These are phyloP conservation scores for Juglanconis juglandina DNA, from an alignment of 2,329 filamentous ascomycete genomes.

Conservation along the genomic window DNA sequence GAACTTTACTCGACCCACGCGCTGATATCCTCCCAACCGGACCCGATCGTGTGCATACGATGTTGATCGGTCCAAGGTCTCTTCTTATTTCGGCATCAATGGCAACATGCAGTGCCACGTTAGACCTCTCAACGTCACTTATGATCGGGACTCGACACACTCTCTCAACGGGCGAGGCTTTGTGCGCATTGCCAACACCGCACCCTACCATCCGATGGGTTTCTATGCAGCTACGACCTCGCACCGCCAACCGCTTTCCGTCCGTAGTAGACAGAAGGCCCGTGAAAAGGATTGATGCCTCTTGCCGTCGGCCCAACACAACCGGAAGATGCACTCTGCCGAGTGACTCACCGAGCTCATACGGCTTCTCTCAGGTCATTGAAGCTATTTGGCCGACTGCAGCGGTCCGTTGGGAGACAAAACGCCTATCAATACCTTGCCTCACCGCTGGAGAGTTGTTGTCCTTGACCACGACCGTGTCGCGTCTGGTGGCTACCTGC, in stretches of 20 bases:
- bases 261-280: background rate
- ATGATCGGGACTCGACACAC: background rate
- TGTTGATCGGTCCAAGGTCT: background rate
- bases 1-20: no score
- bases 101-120: constrained; percentile 11
- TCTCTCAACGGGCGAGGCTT: background rate
- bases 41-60: no score
- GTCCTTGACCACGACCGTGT: background rate
- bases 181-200: background rate
- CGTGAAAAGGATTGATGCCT: background rate
- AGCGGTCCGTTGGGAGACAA: background rate
- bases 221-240: background rate
- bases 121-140: background rate
- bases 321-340: constrained; percentile 1
- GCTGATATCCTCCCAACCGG: no score
- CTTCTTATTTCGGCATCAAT: background rate
- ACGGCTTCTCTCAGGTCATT: background rate
- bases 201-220: background rate
- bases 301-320: background rate
- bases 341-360: background rate
- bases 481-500: background rate
- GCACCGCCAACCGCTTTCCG: background rate
- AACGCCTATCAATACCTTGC: background rate
- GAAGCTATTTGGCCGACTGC: background rate
- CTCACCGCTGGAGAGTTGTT: background rate